Percentiles rank a stretch among this genome's conserved stretches.
phyloP scores from a whole-genome alignment of 371 early-diverging fungal genomes.

The Chytridium lagenaria region DNA sequence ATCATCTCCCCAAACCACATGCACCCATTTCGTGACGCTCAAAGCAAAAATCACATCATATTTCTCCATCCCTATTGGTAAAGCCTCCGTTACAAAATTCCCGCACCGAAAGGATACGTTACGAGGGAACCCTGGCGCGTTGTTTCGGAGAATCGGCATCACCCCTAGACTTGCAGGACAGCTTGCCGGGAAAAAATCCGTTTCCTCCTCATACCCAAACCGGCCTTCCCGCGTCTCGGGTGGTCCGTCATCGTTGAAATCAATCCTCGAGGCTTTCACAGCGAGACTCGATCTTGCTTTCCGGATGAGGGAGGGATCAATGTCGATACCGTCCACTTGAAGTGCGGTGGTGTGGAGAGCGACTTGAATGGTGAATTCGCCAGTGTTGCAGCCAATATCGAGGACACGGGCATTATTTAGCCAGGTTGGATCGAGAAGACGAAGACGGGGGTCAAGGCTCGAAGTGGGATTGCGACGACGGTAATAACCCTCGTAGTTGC shows the following conservation, averaged over 20 bases:
- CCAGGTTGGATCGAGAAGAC: constrained; percentile 56
- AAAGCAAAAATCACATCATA: constrained; percentile 59
- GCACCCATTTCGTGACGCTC: constrained; percentile 85
- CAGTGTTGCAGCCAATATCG: constrained; percentile 89
- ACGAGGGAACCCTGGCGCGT: constrained; percentile 59
- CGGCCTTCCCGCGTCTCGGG: constrained; percentile 4
- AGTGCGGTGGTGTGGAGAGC: constrained; percentile 50
- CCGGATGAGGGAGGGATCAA: constrained; percentile 71
- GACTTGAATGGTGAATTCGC: constrained; percentile 68
- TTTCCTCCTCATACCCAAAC: constrained; percentile 12
- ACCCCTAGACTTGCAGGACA: constrained; percentile 63
- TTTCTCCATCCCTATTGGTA: neutral
- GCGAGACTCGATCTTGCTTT: constrained; percentile 57
- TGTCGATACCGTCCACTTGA: constrained; percentile 71
- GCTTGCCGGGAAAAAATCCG: constrained; percentile 68
- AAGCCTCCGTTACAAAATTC: constrained; percentile 60
- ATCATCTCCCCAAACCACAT: constrained; percentile 76
- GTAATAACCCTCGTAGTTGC: constrained; percentile 10
- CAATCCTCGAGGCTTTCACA: constrained; percentile 17
- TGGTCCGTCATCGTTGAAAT: constrained; percentile 16
- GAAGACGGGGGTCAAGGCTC: constrained; percentile 67
- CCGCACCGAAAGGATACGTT: constrained; percentile 66
- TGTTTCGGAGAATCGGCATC: constrained; percentile 41
- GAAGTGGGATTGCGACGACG: neutral
- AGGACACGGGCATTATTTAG: constrained; percentile 68